Percentiles rank a stretch among this genome's conserved stretches.
These are phyloP conservation scores for Crithidia brevicula DNA, from an alignment of 208 protist species.

Conservation along the genomic window DNA sequence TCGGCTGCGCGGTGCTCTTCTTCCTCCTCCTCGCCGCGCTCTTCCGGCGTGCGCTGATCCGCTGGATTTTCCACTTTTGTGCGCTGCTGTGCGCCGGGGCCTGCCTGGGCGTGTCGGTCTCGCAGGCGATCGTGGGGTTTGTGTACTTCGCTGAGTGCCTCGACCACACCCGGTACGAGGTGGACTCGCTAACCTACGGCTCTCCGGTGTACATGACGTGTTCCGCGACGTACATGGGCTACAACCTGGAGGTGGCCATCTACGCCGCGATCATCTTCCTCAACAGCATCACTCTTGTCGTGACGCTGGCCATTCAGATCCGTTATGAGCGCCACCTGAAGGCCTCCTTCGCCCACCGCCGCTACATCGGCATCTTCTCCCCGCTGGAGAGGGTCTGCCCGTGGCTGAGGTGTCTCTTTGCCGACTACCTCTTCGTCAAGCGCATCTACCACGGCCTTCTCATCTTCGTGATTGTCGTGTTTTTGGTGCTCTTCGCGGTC, in stretches of 20 bases:
- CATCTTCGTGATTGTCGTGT: slow-evolving; percentile 28
- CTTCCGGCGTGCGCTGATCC: slow-evolving; percentile 33
- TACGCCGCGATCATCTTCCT: slow-evolving; percentile 34
- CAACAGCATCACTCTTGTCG: slow-evolving; percentile 36
- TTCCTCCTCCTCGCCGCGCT: slow-evolving; percentile 28
- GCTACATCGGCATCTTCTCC: slow-evolving; percentile 31
- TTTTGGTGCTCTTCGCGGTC: slow-evolving; percentile 29
- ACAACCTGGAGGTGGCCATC: slow-evolving; percentile 40
- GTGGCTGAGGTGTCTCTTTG: slow-evolving; percentile 25
- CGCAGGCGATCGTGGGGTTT: slow-evolving; percentile 34
- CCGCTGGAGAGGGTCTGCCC: slow-evolving; percentile 17
- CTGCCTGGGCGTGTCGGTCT: slow-evolving; percentile 27
- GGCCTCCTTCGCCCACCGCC: slow-evolving; percentile 22
- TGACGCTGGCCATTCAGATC: slow-evolving; percentile 27
- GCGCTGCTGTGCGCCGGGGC: slow-evolving; percentile 25
- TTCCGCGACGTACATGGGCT: slow-evolving; percentile 32
- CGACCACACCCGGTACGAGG: slow-evolving; percentile 21
- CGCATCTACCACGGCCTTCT: slow-evolving; percentile 28
- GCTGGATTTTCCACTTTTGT: slow-evolving; percentile 10
- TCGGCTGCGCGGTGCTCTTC: slow-evolving; percentile 40
- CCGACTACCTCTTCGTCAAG: slow-evolving; percentile 31
- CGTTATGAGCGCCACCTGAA: slow-evolving; percentile 26
- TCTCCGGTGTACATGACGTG: slow-evolving; percentile 27
- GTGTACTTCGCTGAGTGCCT: slow-evolving; percentile 33
- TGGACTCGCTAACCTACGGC: slow-evolving; percentile 7